Evolutionary conservation across 106 monocot species (phyloP).

Genomic region (Platanthera zijinensis): DNA sequence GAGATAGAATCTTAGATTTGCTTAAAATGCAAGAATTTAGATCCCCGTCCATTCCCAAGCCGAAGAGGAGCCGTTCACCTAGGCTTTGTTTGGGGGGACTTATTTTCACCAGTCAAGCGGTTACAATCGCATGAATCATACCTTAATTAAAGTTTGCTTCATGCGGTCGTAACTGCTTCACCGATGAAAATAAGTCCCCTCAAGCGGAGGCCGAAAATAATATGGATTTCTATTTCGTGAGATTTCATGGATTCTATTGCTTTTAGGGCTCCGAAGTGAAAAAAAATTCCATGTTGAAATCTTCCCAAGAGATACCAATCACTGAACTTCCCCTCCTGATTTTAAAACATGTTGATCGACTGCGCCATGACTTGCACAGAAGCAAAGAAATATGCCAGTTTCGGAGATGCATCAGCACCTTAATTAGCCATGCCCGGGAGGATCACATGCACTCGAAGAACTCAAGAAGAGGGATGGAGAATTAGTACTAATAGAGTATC

Average conservation of each 20-base stretch:
- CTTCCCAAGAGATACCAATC: constrained; percentile 6
- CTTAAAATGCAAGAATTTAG: background rate
- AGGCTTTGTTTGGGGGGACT: too few relatives aligned
- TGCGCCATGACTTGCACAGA: background rate
- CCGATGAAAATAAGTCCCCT: too few relatives aligned
- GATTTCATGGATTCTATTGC: background rate
- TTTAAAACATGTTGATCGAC: background rate
- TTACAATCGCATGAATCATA: too few relatives aligned
- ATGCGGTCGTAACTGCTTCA: too few relatives aligned
- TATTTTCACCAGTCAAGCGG: too few relatives aligned
- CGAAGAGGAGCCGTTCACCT: background rate
- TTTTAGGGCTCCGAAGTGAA: background rate
- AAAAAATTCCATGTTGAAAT: background rate
- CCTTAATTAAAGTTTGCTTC: too few relatives aligned
- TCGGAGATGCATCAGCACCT: constrained; percentile 8
- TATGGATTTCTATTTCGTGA: background rate
- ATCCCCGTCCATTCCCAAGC: background rate
- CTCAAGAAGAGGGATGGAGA: constrained; percentile 40
- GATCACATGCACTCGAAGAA: constrained; percentile 28
- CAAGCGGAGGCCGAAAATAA: too few relatives aligned
- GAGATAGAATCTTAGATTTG: background rate
- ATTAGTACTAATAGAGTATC: too few relatives aligned
- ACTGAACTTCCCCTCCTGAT: background rate
- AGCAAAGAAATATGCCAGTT: constrained; percentile 1
- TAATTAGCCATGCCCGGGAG: background rate